These are phyloP conservation scores for Agastache rugosa DNA, from an alignment of 257 asterid species.

Conservation along the genomic window DNA sequence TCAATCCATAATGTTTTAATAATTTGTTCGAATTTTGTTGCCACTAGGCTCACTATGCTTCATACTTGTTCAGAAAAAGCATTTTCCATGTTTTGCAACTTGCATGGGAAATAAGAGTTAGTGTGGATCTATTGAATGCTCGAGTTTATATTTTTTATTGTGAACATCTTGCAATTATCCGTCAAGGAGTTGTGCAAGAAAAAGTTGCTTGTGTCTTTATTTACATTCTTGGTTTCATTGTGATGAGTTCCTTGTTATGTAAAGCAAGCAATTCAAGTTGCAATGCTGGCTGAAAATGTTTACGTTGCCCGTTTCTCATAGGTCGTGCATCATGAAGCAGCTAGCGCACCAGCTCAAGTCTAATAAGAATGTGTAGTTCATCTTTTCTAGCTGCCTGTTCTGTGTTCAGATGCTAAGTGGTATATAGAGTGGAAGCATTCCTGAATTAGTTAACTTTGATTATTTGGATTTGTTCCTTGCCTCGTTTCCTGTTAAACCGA, in stretches of 20 bases:
- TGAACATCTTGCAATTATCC: no score
- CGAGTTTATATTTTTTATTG: not conserved
- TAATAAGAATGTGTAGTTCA: not conserved
- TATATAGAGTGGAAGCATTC: no score
- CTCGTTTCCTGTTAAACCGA: not conserved
- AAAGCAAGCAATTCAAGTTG: not conserved
- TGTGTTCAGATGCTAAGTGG: not conserved
- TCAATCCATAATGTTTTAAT: conserved; percentile 2
- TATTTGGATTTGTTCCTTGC: not conserved
- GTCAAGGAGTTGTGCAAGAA: not conserved
- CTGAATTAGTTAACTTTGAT: no score
- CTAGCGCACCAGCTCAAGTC: no score
- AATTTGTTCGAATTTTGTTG: not conserved
- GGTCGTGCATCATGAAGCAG: not conserved
- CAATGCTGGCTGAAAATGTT: not conserved
- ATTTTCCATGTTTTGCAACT: no score
- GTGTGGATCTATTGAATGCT: not conserved
- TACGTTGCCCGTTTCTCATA: not conserved
- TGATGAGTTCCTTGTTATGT: conserved; percentile 2
- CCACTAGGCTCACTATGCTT: not conserved
- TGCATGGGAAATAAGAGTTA: not conserved
- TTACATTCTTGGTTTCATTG: not conserved
- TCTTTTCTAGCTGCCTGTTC: not conserved
- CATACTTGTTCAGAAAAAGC: not conserved
- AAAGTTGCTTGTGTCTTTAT: not conserved